Base-by-base conservation (phyloP, 441 rosid genomes). In the Erodium moschatum region DNA sequence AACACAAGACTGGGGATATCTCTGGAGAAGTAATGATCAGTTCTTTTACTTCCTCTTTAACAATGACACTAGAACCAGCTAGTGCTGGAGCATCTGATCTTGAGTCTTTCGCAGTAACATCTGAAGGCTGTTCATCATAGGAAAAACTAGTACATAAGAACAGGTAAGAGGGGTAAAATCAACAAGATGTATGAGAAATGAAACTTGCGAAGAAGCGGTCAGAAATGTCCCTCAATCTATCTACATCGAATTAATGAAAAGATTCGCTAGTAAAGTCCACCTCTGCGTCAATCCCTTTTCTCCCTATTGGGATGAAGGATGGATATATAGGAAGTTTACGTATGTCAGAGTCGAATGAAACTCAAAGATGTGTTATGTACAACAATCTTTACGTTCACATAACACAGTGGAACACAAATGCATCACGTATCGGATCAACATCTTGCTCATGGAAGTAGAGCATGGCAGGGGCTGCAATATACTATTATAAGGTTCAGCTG, bases 21-120 rank as follows among this genome's bases (percentile, higher is more conserved):
- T 72, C 78, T 12, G 11, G n/a, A 12, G 20, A 64, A 64, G 73
- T 68, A 68, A 63, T 29, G 71, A 44, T 33, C 56, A 75, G 65
- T 70, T 75, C 82, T 64, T 72, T 69, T 12, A 40, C 74, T 74
- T 80, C 83, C 61, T 74, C 67, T 60, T 73, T 72, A 20, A 46
- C 16, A 3, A 52, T 69, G 69, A 64, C 65, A 65, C 52, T 67
- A 64, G 80, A 75, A 71, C 76, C 74, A 54, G 73, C 61, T 12
- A 70, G 50, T 40, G 72, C 74, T 3, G 68, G 63, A 69, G 81
- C 76, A 77, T 70, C 65, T 15, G 78, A 70, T 58, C 75, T 78
- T 67, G 67, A 74, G 65, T 74, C 73, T 15, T 74, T 69, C 54
- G 64, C 68, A 68, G 6, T 13, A 56, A 18, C 79, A 74, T 61